Base-by-base conservation (phyloP, 345 rosid genomes). In the Eucalyptus sp. region DNA sequence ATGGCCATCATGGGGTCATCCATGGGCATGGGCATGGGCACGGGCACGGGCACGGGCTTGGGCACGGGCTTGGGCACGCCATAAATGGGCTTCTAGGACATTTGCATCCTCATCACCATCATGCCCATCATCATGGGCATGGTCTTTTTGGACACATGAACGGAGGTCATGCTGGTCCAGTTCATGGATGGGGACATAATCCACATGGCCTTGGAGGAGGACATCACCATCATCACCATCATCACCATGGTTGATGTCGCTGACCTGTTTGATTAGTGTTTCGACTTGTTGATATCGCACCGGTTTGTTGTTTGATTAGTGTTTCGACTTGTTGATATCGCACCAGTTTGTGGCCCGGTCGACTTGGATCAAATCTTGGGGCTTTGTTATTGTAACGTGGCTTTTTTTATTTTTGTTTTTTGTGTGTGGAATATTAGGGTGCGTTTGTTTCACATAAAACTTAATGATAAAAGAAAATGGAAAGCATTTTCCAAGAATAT, bases 301-400 rank as follows among this genome's bases (percentile, higher is more conserved):
- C 11, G 5, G 37, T 64, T 1, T n/a, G 3, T n/a, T 64, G 18
- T 16, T 8, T 8, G 5, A 64, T 64, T n/a, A 4, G 76, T 64
- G 5, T n/a, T 64, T 64, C 8, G 3, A n/a, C 41, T 1, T 64
- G 76, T 64, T 0, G 37, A n/a, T n/a, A n/a, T 64, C 11, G 5
- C 0, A 1, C 76, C 11, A 3, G 37, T 64, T 1, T n/a, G 3
- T n/a, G 20, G 41, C 76, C 4, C 2, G 6, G 3, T 64, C 5
- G 2, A 7, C 6, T 4, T 3, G 0, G 41, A 7, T 64, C 2
- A 6, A 64, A 7, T 64, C 10, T n/a, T 16, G 10, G 76, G 41
- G 5, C 10, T n/a, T 7, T 13, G 41, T 64, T 64, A n/a, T n/a
- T 14, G 41, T 64, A 2, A 22, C 10, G 10, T 64, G 37, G 10